Evolutionary conservation across 345 rosid genomes (phyloP).

Genomic region (Psidium guajava): DNA sequence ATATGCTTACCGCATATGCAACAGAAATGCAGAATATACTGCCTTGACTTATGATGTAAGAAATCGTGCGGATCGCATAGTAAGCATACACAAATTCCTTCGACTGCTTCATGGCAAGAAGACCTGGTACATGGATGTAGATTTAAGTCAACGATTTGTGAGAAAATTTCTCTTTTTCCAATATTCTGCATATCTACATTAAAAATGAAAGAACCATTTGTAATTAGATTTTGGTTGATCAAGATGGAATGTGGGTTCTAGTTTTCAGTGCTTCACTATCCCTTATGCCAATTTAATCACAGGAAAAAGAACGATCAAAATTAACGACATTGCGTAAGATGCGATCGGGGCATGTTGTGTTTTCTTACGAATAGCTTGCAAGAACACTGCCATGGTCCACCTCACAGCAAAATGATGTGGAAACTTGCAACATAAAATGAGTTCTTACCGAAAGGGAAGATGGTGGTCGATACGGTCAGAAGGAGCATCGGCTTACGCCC

Average conservation of each 20-base stretch:
- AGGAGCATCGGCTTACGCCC: constrained; percentile 48
- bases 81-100: constrained; percentile 36
- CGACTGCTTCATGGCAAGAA: constrained; percentile 31
- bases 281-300: background rate
- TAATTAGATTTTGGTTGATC: background rate
- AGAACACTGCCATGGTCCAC: background rate
- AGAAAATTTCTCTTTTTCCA: background rate
- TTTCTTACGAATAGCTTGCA: background rate
- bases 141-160: background rate
- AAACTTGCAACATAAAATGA: background rate
- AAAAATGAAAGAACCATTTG: background rate
- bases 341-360: background rate
- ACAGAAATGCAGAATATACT: constrained; percentile 46
- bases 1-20: constrained; percentile 35
- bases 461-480: constrained; percentile 30
- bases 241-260: background rate
- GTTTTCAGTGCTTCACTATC: background rate
- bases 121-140: constrained; percentile 14
- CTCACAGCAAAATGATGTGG: background rate
- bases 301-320: background rate
- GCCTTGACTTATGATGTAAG: constrained; percentile 46
- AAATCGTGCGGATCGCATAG: constrained; percentile 41
- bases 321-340: background rate
- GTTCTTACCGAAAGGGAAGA: constrained; percentile 29
- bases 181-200: background rate